Evolutionary conservation across 164 flowering plant species (phyloP).

Genomic region (Malania oleifera): DNA sequence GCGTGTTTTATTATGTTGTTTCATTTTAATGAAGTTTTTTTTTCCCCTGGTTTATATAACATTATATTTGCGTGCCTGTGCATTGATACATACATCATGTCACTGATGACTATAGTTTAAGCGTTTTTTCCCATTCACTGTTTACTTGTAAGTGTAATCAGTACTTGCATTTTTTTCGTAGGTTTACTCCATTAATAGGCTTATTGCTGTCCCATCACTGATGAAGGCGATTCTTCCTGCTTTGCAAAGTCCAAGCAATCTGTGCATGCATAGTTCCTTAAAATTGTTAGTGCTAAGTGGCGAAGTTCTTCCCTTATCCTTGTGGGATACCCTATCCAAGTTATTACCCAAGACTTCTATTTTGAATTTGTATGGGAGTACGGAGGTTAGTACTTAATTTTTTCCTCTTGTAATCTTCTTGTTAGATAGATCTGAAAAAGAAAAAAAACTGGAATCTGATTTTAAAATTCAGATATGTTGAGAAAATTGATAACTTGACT

Average conservation of each 20-base stretch:
- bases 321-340: conserved; percentile 51
- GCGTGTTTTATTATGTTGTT: too few relatives aligned
- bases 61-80: too few relatives aligned
- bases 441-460: too few relatives aligned
- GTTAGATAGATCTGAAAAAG: not conserved
- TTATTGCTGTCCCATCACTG: conserved; percentile 78
- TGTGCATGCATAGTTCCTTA: conserved; percentile 33
- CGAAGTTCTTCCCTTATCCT: conserved; percentile 55
- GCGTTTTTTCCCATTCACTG: not conserved
- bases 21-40: not conserved
- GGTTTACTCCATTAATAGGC: conserved; percentile 64
- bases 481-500: too few relatives aligned
- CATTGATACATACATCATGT: not conserved
- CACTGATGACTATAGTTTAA: not conserved
- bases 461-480: not conserved
- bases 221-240: conserved; percentile 67
- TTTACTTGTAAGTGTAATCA: not conserved
- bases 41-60: too few relatives aligned
- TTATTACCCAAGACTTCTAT: conserved; percentile 65
- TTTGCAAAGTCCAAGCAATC: conserved; percentile 24
- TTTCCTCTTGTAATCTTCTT: not conserved
- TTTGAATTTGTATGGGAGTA: conserved; percentile 91
- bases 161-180: conserved; percentile 23
- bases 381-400: conserved; percentile 62
- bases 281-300: conserved; percentile 79